Evolutionary conservation across 768 basidiomycete genomes (phyloP).

Genomic region (Boletus subparvulus): DNA sequence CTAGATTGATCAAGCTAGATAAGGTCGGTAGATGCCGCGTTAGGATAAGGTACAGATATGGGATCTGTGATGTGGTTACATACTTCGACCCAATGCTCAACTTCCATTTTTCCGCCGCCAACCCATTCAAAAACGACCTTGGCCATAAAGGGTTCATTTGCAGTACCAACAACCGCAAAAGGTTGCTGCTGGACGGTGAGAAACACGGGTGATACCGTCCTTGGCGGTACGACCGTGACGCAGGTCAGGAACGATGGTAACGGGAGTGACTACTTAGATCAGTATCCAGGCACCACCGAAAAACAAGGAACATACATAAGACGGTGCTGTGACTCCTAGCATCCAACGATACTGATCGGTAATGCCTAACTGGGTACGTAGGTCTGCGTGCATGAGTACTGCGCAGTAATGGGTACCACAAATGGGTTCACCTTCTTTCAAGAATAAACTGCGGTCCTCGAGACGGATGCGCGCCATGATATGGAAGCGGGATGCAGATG

Average conservation of each 20-base stretch:
- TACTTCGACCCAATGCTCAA: conserved; percentile 57
- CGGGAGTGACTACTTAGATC: conserved; percentile 24
- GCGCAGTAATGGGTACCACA: neutral
- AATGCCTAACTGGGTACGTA: conserved; percentile 25
- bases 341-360: conserved; percentile 49
- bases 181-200: conserved; percentile 38
- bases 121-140: conserved; percentile 41
- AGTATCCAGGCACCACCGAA: neutral
- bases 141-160: conserved; percentile 47
- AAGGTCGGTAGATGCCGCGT: neutral
- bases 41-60: neutral
- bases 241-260: conserved; percentile 36
- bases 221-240: conserved; percentile 40
- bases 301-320: conserved; percentile 40
- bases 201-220: conserved; percentile 30
- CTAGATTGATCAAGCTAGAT: conserved; percentile 46
- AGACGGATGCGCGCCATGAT: conserved; percentile 43
- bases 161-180: conserved; percentile 41
- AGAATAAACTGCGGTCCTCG: conserved; percentile 45
- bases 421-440: conserved; percentile 38
- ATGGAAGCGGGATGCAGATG: conserved; percentile 43
- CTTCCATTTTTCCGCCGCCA: conserved; percentile 42
- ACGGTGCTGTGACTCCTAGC: conserved; percentile 43
- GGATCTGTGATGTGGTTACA: conserved; percentile 9
- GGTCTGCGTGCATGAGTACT: conserved; percentile 30